Evolutionary conservation across 2,329 filamentous ascomycete species (phyloP).

Genomic region (Leptographium galeiforme): DNA sequence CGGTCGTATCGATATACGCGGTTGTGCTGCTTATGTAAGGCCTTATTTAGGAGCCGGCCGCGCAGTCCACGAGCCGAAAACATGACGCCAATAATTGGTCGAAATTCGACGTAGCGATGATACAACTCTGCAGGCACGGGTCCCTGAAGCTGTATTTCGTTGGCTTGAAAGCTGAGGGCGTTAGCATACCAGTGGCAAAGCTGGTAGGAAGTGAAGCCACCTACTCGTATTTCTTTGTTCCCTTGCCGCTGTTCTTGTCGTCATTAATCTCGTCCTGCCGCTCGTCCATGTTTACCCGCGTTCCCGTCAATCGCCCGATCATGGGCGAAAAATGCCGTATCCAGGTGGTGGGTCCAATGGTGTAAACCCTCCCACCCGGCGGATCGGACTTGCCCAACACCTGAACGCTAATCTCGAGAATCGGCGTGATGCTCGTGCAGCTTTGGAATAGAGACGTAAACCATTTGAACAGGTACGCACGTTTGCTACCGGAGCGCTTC

Average conservation of each 20-base stretch:
- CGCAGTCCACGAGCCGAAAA: conserved; percentile 67
- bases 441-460: conserved; percentile 49
- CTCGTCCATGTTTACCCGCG: conserved; percentile 51
- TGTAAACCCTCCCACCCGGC: conserved; percentile 60
- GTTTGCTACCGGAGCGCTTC: conserved; percentile 76
- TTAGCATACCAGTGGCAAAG: not conserved
- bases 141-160: conserved; percentile 75
- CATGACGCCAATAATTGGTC: conserved; percentile 78
- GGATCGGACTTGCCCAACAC: conserved; percentile 63
- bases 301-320: conserved; percentile 68
- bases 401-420: conserved; percentile 59
- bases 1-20: conserved; percentile 82
- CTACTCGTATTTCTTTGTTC: conserved; percentile 58
- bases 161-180: conserved; percentile 66
- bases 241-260: conserved; percentile 25
- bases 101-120: conserved; percentile 88
- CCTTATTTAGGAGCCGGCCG: conserved; percentile 69
- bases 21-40: conserved; percentile 78
- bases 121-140: conserved; percentile 72
- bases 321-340: conserved; percentile 80
- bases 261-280: conserved; percentile 26
- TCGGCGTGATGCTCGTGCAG: conserved; percentile 53
- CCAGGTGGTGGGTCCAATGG: conserved; percentile 61
- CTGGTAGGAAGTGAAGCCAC: conserved; percentile 15
- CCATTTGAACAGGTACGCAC: conserved; percentile 65